Evolutionary conservation across 1,284 basidiomycete genomes (phyloP), one percentile per base, ranked within the genome.

Genomic region (Pseudomicrostroma phylloplanum): DNA sequence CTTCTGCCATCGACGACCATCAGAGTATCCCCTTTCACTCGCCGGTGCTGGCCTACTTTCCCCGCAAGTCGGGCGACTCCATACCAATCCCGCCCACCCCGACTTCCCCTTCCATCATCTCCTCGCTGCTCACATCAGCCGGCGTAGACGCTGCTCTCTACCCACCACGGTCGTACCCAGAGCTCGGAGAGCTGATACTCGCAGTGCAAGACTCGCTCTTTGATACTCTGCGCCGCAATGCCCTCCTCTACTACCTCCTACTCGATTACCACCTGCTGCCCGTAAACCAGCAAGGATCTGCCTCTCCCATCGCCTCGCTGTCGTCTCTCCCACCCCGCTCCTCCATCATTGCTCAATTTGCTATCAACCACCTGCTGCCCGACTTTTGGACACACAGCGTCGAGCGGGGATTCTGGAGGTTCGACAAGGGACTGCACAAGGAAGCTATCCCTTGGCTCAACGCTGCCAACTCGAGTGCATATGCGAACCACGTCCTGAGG

Each of bases 381-480:
- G 21, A 2, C 51, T 54, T 54, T 15, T 54, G 51, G 51, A 48
- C 43, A 6, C 6, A 48, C 43, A 48, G 17, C 21, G 15, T 48
- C 43, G 43, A 48, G 21, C 15, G 21, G 12, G 43, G 43, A 19
- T 54, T 54, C 21, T 54, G 51, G 51, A 19, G 51, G 13, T 54
- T 54, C 21, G 51, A 54, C 51, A 19, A 25, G 19, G 51, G 51
- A 13, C 13, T 23, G 21, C 26, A 54, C 25, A 26, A 15, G 4
- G 21, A 26, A 15, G 51, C 51, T 26, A 25, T 54, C 8, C 51
- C 51, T 6, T 54, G 51, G 51, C 51, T 54, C 51, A 54, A 26
- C 13, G 13, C 2, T 15, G 17, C 19, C n/a, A 54, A 54, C 26
- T 21, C 51, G 13, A 25, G 21, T 54, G 13, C 51, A 6, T 54